phyloP scores from a whole-genome alignment of 140 eudicot genomes.

The Ambrosia hybrid region DNA sequence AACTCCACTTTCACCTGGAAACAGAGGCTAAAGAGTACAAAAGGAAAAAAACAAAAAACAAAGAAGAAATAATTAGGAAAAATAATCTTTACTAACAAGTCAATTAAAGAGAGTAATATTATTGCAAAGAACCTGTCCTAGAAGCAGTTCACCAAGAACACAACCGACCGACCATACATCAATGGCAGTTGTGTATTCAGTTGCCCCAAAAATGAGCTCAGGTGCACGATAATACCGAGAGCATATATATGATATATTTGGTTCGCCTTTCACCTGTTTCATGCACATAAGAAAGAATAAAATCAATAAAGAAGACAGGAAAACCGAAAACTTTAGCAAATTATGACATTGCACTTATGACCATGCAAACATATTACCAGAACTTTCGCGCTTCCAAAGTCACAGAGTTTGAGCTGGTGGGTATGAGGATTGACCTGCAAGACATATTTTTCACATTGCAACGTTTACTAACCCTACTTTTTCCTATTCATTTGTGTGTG shows the following conservation, averaged over 20 bases:
- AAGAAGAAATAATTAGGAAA: background rate
- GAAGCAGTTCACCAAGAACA: constrained; percentile 51
- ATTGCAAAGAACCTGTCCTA: constrained; percentile 40
- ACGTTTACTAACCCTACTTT: background rate
- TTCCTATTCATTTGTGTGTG: background rate
- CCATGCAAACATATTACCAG: constrained; percentile 34
- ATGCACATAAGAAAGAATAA: constrained; percentile 2
- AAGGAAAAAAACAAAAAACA: background rate
- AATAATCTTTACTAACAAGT: background rate
- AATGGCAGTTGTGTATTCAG: no score
- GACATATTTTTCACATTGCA: constrained; percentile 6
- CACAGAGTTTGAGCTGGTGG: constrained; percentile 56
- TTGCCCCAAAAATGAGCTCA: constrained; percentile 50
- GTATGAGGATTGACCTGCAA: constrained; percentile 60
- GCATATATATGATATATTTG: constrained; percentile 48
- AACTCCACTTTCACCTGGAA: constrained; percentile 70
- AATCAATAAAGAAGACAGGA: background rate
- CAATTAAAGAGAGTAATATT: background rate
- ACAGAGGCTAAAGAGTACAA: constrained; percentile 46
- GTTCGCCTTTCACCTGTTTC: constrained; percentile 48
- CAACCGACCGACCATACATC: constrained; percentile 53
- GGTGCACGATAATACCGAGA: constrained; percentile 53
- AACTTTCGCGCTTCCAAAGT: constrained; percentile 60
- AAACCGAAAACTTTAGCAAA: background rate
- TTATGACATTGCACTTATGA: background rate